Evolutionary conservation across 345 rosid species (phyloP).

Genomic region (Gossypium bickii): DNA sequence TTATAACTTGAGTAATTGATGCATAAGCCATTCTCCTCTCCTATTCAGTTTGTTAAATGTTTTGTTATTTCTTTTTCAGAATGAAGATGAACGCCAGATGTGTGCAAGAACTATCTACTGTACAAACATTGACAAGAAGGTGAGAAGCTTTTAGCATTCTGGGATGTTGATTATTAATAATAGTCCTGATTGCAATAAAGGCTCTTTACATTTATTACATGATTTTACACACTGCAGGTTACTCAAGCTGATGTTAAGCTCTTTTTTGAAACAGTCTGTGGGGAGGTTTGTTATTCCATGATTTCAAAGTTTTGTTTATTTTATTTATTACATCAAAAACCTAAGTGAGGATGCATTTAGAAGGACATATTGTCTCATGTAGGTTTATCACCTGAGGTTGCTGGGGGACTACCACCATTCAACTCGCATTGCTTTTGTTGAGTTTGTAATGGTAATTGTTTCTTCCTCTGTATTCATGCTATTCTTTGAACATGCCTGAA

Average conservation of each 20-base stretch:
- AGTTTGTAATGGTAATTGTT: constrained; percentile 58
- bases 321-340: not conserved
- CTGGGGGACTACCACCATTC: constrained; percentile 80
- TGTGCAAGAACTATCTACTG: constrained; percentile 89
- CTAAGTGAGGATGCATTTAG: not conserved
- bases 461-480: constrained; percentile 9
- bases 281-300: constrained; percentile 49
- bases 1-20: constrained; percentile 1
- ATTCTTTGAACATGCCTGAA: not conserved
- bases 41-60: not conserved
- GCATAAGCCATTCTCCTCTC: not conserved
- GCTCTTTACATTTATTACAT: not conserved
- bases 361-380: constrained; percentile 19
- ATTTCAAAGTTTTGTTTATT: constrained; percentile 7
- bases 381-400: constrained; percentile 77
- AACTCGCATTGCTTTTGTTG: constrained; percentile 82
- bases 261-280: constrained; percentile 68
- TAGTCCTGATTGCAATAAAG: not conserved
- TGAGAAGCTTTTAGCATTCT: constrained; percentile 20
- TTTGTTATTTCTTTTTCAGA: constrained; percentile 34
- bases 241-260: constrained; percentile 60
- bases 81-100: constrained; percentile 94
- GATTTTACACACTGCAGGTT: constrained; percentile 37
- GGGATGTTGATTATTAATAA: not conserved
- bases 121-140: constrained; percentile 94